Conservation (phyloP, 257 asterid species). For the Penstemon davidsonii region DNA sequence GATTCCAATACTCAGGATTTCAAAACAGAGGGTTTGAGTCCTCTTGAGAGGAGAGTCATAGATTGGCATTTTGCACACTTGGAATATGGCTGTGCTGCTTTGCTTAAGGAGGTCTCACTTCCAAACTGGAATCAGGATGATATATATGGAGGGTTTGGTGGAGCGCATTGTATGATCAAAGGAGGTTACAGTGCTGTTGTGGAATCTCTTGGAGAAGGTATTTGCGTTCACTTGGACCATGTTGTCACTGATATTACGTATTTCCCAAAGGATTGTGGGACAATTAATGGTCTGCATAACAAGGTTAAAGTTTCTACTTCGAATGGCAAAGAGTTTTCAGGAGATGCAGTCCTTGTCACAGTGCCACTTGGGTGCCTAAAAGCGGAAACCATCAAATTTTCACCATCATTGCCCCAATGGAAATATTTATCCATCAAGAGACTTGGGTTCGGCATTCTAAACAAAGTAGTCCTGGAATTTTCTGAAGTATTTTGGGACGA, state of each 20-base stretch:
- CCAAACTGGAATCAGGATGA: constrained; percentile 99
- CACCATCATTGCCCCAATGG: constrained; percentile 93
- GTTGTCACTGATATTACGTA: constrained; percentile 72
- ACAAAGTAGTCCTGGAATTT: constrained; percentile 92
- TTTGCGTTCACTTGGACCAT: constrained; percentile 70
- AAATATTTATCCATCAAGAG: constrained; percentile 71
- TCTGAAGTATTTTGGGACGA: constrained; percentile 98
- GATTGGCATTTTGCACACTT: constrained; percentile 99
- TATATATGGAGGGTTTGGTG: constrained; percentile 95
- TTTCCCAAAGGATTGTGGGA: constrained; percentile 35
- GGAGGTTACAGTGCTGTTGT: constrained; percentile 94
- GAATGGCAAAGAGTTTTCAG: constrained; percentile 80
- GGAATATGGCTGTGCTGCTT: constrained; percentile 98
- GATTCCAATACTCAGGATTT: constrained; percentile 34
- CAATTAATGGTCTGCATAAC: constrained; percentile 35
- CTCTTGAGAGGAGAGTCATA: constrained; percentile 97
- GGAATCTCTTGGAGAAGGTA: constrained; percentile 87
- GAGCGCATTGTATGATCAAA: constrained; percentile 99
- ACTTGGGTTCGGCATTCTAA: constrained; percentile 96
- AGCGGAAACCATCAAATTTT: constrained; percentile 77
- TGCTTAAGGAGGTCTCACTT: constrained; percentile 90
- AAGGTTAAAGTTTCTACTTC: constrained; percentile 74
- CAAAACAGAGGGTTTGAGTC: constrained; percentile 58
- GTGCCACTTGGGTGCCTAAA: constrained; percentile 98
- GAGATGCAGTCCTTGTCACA: constrained; percentile 88